These are phyloP conservation scores for Cytospora leucostoma DNA, from an alignment of 2,329 filamentous ascomycete species.

Conservation along the genomic window DNA sequence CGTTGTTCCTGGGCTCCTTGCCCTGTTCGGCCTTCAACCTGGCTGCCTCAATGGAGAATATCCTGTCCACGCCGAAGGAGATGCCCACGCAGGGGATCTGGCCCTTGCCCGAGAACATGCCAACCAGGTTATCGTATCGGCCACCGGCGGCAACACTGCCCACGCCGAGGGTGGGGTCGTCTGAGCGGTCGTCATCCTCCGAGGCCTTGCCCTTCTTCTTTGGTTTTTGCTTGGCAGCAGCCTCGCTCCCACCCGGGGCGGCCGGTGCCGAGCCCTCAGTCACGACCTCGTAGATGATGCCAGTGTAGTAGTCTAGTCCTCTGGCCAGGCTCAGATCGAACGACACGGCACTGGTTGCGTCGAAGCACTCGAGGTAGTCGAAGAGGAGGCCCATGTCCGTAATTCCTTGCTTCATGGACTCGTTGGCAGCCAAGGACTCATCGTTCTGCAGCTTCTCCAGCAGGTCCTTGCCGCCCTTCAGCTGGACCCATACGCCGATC, in stretches of 20 bases:
- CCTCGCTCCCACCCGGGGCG: conserved; percentile 39
- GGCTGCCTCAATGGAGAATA: conserved; percentile 85
- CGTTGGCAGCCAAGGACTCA: conserved; percentile 68
- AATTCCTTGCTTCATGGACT: conserved; percentile 75
- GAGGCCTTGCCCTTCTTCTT: conserved; percentile 54
- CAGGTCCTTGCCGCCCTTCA: conserved; percentile 68
- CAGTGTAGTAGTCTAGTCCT: conserved; percentile 80
- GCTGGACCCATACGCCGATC: conserved; percentile 82
- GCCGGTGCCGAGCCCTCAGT: conserved; percentile 37
- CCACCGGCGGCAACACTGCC: conserved; percentile 86
- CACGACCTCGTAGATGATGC: conserved; percentile 37
- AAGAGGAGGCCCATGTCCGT: conserved; percentile 80
- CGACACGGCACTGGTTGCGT: conserved; percentile 71
- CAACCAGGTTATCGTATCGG: conserved; percentile 84
- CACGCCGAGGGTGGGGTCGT: conserved; percentile 79
- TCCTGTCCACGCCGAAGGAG: conserved; percentile 88
- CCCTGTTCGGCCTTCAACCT: conserved; percentile 65
- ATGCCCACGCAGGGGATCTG: conserved; percentile 86
- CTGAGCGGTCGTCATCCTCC: conserved; percentile 67
- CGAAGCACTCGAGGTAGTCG: conserved; percentile 78
- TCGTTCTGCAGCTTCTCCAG: conserved; percentile 70
- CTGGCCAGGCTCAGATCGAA: conserved; percentile 90
- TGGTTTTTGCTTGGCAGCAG: conserved; percentile 42
- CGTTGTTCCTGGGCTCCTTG: conserved; percentile 47
- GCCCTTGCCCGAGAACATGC: conserved; percentile 77